phyloP scores from a whole-genome alignment of 2,329 filamentous ascomycete species.

The Bipolaris zeicola region DNA sequence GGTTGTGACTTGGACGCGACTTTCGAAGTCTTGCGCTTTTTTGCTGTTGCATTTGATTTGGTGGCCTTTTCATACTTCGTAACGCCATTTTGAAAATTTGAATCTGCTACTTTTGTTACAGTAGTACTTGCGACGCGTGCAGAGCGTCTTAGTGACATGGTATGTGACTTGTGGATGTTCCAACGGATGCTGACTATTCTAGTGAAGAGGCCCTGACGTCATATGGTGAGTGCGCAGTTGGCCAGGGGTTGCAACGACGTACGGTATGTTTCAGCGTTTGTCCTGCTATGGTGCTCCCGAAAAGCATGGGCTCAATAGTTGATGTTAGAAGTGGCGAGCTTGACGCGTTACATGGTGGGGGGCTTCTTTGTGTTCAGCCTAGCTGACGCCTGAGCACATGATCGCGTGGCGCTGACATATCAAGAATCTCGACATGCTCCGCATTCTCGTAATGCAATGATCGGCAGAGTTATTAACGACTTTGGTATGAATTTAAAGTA shows the following conservation, averaged over 20 bases:
- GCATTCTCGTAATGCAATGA: slow-evolving; percentile 1
- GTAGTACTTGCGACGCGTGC: slow-evolving; percentile 51
- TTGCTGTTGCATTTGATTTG: slow-evolving; percentile 19
- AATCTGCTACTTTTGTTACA: slow-evolving; percentile 24
- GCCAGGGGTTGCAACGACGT: slow-evolving; percentile 52
- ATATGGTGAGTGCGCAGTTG: slow-evolving; percentile 31
- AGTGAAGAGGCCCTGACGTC: slow-evolving; percentile 28
- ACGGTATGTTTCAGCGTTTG: slow-evolving; percentile 6
- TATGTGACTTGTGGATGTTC: slow-evolving; percentile 11
- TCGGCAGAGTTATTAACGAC: background rate
- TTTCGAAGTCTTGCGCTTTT: slow-evolving; percentile 32
- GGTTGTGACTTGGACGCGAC: slow-evolving; percentile 10
- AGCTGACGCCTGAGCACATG: slow-evolving; percentile 38
- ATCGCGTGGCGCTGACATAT: slow-evolving; percentile 33
- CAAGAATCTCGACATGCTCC: slow-evolving; percentile 7
- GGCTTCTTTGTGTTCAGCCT: slow-evolving; percentile 5
- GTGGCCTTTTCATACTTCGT: slow-evolving; percentile 18
- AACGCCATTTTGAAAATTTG: slow-evolving; percentile 14
- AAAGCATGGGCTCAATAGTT: slow-evolving; percentile 11
- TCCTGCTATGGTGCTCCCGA: background rate
- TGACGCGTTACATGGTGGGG: slow-evolving; percentile 23
- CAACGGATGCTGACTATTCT: slow-evolving; percentile 1
- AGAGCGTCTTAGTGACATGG: slow-evolving; percentile 61
- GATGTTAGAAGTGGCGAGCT: slow-evolving; percentile 8
- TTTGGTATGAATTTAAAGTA: background rate